A percentile compares a stretch with the other conserved stretches of the same genome.
These are phyloP conservation scores for Linnemannia schmuckeri DNA, from an alignment of 192 early-diverging fungal species.

Conservation along the genomic window DNA sequence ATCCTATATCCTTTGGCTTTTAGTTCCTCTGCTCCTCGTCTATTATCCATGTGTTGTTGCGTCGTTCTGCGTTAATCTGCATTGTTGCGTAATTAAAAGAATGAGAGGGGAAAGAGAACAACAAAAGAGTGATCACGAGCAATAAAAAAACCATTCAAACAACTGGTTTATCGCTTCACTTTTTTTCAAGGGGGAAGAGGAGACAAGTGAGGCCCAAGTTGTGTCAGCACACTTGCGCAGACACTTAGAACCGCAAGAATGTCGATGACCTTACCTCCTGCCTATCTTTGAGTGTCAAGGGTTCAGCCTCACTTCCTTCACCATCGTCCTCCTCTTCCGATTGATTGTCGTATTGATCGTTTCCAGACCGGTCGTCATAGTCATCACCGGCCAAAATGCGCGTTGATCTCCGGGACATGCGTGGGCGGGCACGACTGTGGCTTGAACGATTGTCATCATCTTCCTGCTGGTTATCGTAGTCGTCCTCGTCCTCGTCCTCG, in stretches of 20 bases:
- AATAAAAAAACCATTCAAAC: background rate
- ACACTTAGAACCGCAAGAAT: background rate
- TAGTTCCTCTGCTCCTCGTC: background rate
- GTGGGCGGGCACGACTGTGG: constrained; percentile 31
- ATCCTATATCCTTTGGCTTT: background rate
- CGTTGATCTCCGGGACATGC: constrained; percentile 23
- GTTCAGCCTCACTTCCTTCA: constrained; percentile 33
- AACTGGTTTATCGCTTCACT: background rate
- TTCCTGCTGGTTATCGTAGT: constrained; percentile 3
- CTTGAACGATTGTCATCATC: constrained; percentile 35
- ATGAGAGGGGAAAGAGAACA: background rate
- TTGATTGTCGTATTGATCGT: constrained; percentile 24
- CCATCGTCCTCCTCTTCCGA: constrained; percentile 24
- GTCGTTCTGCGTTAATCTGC: background rate
- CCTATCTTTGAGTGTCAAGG: constrained; percentile 47
- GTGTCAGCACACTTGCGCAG: constrained; percentile 8
- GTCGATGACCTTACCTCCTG: constrained; percentile 36
- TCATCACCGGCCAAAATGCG: constrained; percentile 15
- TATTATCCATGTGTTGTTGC: background rate
- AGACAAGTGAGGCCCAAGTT: background rate
- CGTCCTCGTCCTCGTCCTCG: constrained; percentile 35
- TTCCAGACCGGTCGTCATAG: constrained; percentile 22
- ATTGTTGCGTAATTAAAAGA: background rate
- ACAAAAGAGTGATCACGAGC: background rate
- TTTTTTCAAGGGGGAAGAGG: background rate